These are phyloP conservation scores for Mercurialis annua DNA, from an alignment of 345 rosid species.

Conservation along the genomic window DNA sequence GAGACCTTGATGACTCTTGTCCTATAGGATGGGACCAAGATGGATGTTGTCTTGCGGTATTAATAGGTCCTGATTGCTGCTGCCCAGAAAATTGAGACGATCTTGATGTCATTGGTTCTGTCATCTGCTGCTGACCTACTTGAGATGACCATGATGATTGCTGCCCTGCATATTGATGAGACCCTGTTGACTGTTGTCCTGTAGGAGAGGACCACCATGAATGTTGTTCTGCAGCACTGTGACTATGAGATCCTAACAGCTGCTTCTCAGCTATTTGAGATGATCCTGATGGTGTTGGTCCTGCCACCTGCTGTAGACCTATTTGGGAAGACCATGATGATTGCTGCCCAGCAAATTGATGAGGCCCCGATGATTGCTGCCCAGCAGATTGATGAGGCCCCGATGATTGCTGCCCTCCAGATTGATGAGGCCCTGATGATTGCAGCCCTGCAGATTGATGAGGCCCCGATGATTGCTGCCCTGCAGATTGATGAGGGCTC, in stretches of 20 bases:
- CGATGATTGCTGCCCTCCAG: conserved; percentile 11
- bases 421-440: conserved; percentile 22
- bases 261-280: neutral
- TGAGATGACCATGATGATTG: conserved; percentile 14
- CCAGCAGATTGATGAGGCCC: neutral
- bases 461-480: conserved; percentile 8
- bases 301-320: neutral
- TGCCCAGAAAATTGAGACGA: conserved; percentile 13
- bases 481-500: conserved; percentile 18
- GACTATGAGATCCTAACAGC: neutral
- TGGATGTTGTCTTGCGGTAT: conserved; percentile 3
- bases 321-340: conserved; percentile 17
- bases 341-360: conserved; percentile 21
- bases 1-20: neutral
- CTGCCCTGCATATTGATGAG: conserved; percentile 2
- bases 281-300: neutral
- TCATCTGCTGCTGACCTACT: neutral
- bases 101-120: neutral
- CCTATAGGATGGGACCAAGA: neutral
- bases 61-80: conserved; percentile 13
- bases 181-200: neutral
- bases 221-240: neutral
- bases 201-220: neutral
- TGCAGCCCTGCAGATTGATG: conserved; percentile 16
- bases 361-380: conserved; percentile 24